phyloP scores from a whole-genome alignment of 2,329 filamentous ascomycete genomes.

The Apiospora aurea region DNA sequence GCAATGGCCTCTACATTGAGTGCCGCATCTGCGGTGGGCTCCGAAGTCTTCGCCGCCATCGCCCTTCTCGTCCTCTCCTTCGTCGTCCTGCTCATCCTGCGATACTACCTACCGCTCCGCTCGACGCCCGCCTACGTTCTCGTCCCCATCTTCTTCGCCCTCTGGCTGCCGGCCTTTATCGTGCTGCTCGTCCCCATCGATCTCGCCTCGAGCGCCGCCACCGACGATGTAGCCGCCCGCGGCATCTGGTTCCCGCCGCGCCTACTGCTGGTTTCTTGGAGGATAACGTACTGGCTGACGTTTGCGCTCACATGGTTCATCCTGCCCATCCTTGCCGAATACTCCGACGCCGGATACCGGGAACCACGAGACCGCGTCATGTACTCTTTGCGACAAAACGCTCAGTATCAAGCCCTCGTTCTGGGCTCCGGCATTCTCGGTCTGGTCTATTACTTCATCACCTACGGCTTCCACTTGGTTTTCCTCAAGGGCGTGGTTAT shows the following conservation, averaged over 20 bases:
- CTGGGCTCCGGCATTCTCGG: constrained; percentile 74
- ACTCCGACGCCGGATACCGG: constrained; percentile 91
- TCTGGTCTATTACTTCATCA: constrained; percentile 82
- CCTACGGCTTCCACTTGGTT: constrained; percentile 74
- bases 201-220: constrained; percentile 82
- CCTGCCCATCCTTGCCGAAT: constrained; percentile 91
- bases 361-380: constrained; percentile 81
- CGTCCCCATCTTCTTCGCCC: constrained; percentile 93
- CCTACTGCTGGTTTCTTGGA: constrained; percentile 86
- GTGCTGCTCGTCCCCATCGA: constrained; percentile 95
- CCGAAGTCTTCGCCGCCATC: constrained; percentile 77
- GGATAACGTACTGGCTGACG: constrained; percentile 96
- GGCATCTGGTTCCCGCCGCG: constrained; percentile 88
- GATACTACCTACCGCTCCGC: constrained; percentile 89
- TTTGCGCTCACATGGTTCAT: constrained; percentile 96
- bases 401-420: constrained; percentile 84
- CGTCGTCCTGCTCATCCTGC: constrained; percentile 82
- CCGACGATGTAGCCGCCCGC: constrained; percentile 72
- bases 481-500: constrained; percentile 87
- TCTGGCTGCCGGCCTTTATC: constrained; percentile 90
- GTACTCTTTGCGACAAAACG: constrained; percentile 88
- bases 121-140: constrained; percentile 89
- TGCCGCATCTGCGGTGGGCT: constrained; percentile 73
- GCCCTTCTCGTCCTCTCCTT: constrained; percentile 77
- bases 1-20: constrained; percentile 60